phyloP scores from a whole-genome alignment of 2,329 filamentous ascomycete genomes.

The Fusarium aywerte region DNA sequence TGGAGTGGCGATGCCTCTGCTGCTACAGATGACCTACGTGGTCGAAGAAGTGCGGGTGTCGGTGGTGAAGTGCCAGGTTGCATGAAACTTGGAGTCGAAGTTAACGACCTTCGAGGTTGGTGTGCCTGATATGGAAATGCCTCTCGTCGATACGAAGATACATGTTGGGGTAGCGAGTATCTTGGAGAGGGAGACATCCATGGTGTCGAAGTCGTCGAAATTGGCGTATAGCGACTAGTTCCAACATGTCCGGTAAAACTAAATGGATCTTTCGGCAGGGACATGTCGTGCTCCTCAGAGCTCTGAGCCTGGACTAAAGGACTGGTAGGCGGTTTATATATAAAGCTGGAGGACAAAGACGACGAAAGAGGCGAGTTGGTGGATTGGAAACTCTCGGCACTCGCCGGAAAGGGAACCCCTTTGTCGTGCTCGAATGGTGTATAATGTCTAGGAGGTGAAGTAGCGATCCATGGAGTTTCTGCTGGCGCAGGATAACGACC shows the following conservation, averaged over 20 bases:
- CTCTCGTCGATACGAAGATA: slow-evolving; percentile 64
- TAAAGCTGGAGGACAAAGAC: slow-evolving; percentile 81
- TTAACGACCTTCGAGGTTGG: slow-evolving; percentile 79
- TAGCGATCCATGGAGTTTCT: slow-evolving; percentile 61
- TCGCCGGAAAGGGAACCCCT: slow-evolving; percentile 47
- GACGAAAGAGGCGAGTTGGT: slow-evolving; percentile 73
- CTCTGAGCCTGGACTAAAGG: slow-evolving; percentile 90
- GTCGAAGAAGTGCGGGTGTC: slow-evolving; percentile 61
- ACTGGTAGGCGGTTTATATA: slow-evolving; percentile 89
- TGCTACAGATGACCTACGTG: slow-evolving; percentile 75
- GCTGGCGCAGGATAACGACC: slow-evolving; percentile 31
- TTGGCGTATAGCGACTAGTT: slow-evolving; percentile 76
- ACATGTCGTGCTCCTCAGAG: slow-evolving; percentile 76
- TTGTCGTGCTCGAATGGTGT: slow-evolving; percentile 58
- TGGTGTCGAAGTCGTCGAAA: slow-evolving; percentile 65
- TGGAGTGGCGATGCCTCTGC: slow-evolving; percentile 82
- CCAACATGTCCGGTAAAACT: slow-evolving; percentile 58
- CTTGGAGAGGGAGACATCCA: slow-evolving; percentile 56
- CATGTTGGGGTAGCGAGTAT: slow-evolving; percentile 42
- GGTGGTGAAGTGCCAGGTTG: slow-evolving; percentile 59
- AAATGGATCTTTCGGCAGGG: slow-evolving; percentile 63
- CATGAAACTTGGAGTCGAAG: slow-evolving; percentile 62
- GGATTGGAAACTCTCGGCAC: slow-evolving; percentile 54
- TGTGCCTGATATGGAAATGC: slow-evolving; percentile 78
- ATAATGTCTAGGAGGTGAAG: slow-evolving; percentile 66